Base-by-base conservation (phyloP, 2,329 filamentous ascomycete species). In the Plenodomus tracheiphilus region DNA sequence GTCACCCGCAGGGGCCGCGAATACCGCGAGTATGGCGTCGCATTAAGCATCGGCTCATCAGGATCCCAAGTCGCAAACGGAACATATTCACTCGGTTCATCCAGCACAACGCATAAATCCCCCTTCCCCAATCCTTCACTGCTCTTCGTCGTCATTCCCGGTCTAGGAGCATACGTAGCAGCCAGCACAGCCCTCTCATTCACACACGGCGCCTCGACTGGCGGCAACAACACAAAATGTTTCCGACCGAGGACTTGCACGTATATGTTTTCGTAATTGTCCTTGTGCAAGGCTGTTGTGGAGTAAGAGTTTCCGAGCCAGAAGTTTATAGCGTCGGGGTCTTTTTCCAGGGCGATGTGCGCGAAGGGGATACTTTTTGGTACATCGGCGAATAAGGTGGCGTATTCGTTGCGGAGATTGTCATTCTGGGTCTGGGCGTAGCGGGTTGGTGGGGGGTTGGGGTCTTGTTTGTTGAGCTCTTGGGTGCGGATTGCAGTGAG, bases 341-440 rank as follows among this genome's bases (percentile, higher is more conserved):
- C 64, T 41, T 80, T 77, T 34, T 81, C 75, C 0, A 93, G 81
- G 0, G 88, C 88, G 52, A 90, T 85, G 21, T 85, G 81, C 0
- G 88, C 89, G 68, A 88, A 94, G 1, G 86, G 80, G 39, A 93
- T 84, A 46, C 81, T 80, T 2, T 70, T 70, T 10, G 84, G 85
- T 0, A 90, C 82, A 57, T 89, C 81, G 0, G 75, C 62, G 64
- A 85, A 84, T 2, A 94, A 79, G 0, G 77, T 61, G 0, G 74
- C 55, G 67, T 92, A 94, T 70, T 94, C 90, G 50, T 85, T 78
- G 2, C 85, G 83, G 17, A 94, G 79, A 64, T 93, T 94, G 69
- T 93, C 87, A 66, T 94, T 91, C 75, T 94, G 88, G 32, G 88
- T 90, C 72, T 92, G 89, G 1, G 86, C 86, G 71, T 92, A 92